A percentile compares a stretch with the other conserved stretches of the same genome.
Conservation (phyloP, 441 rosid genomes). For the Erodium moschatum region DNA sequence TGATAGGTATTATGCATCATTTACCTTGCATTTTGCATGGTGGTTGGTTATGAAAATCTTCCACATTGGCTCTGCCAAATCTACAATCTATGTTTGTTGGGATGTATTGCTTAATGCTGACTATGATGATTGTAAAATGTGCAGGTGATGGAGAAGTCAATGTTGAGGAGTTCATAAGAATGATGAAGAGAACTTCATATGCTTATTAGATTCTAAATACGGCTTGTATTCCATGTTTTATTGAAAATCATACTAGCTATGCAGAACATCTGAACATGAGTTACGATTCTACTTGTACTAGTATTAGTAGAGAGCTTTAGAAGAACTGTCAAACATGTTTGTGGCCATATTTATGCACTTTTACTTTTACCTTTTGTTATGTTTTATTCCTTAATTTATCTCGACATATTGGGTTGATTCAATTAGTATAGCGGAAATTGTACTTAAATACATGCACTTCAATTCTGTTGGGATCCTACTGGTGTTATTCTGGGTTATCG, state of each 20-base stretch:
- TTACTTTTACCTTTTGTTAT: not conserved
- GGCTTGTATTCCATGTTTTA: not conserved
- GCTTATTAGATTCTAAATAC: constrained; percentile 32
- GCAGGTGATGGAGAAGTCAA: constrained; percentile 74
- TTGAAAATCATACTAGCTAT: not conserved
- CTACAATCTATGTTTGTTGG: not conserved
- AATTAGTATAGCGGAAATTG: no score
- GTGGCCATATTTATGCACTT: not conserved
- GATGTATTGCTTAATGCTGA: not conserved
- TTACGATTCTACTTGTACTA: not conserved
- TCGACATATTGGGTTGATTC: not conserved
- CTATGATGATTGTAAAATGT: constrained; percentile 16
- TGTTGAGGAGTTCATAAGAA: constrained; percentile 62
- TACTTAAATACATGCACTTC: no score
- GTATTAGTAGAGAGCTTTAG: not conserved
- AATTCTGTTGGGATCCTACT: no score
- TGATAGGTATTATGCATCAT: not conserved
- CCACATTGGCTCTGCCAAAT: not conserved
- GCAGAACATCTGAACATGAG: not conserved
- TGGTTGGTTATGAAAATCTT: not conserved
- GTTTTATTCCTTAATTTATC: not conserved
- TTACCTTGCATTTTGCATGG: not conserved
- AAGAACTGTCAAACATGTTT: not conserved
- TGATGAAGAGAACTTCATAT: constrained; percentile 66
- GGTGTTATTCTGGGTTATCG: no score